Evolutionary conservation across 495 filamentous ascomycete genomes (phyloP), one percentile per base, ranked within the genome.

Genomic region (Penicillium arizonense): DNA sequence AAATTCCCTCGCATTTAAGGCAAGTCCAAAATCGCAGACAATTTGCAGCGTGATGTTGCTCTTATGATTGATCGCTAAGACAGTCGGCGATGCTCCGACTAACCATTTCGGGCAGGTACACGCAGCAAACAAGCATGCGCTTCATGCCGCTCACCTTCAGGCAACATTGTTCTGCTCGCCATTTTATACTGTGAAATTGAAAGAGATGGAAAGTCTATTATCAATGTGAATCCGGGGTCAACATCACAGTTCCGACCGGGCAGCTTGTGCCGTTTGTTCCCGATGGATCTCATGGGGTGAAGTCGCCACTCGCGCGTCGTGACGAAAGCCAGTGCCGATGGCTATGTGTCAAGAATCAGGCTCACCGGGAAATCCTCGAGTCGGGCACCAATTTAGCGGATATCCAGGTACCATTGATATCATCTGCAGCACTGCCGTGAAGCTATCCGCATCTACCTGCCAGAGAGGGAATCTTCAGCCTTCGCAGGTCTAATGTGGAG

Each of bases 101-200:
- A 52, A 18, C 52, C 53, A 13, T 42, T 62, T 65, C 43, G 28
- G 62, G 59, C 35, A 65, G 56, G 62, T 65, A 57, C 59, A 62
- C 21, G 43, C 59, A 59, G 44, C 56, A 46, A 51, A 46, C 50
- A 57, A 47, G 44, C 33, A 44, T 44, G 42, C 48, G 26, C 20
- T 41, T 47, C 7, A 11, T 20, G 32, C 48, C 26, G 46, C 42
- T 47, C n/a, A 49, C 32, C 23, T 18, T 38, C 13, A 5, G n/a
- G 18, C 10, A 5, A 37, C 16, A 30, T 39, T 52, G 36, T 42
- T 30, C 46, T 47, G 38, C 21, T 20, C 5, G 44, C 33, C 20
- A 13, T 24, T 42, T 52, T 35, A 16, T 42, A 42, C 26, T 7
- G 23, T 5, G 23, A 24, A 5, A 3, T 24, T 24, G 23, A 24